Evolutionary conservation across 2,329 filamentous ascomycete genomes (phyloP).

Genomic region (Alternaria metachromatica): DNA sequence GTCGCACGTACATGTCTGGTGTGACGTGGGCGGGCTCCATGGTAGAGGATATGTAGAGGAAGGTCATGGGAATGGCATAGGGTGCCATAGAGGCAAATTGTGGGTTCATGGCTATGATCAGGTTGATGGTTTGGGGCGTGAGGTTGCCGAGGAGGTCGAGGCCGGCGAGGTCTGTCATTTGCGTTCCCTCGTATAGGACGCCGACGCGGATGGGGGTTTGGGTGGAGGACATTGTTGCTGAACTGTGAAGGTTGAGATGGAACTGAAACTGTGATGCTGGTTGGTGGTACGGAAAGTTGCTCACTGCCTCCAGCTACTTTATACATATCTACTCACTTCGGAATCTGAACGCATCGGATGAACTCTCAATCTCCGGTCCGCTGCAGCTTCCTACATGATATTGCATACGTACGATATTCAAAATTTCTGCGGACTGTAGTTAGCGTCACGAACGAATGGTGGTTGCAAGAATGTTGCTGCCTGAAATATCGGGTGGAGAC

Average conservation of each 20-base stretch:
- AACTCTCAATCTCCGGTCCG: neutral
- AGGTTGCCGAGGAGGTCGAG: slow-evolving; percentile 52
- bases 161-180: slow-evolving; percentile 51
- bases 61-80: slow-evolving; percentile 42
- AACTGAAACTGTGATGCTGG: neutral
- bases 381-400: neutral
- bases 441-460: neutral
- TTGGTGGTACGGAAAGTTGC: neutral
- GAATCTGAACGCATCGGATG: neutral
- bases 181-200: slow-evolving; percentile 49
- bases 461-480: slow-evolving; percentile 4
- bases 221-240: neutral
- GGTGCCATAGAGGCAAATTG: slow-evolving; percentile 17
- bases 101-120: slow-evolving; percentile 20
- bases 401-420: neutral
- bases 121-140: slow-evolving; percentile 32
- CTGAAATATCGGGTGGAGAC: slow-evolving; percentile 1
- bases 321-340: neutral
- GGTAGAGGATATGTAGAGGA: slow-evolving; percentile 49
- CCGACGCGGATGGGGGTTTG: slow-evolving; percentile 47
- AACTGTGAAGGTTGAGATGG: neutral
- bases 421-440: neutral
- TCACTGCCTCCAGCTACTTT: neutral
- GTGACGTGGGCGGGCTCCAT: slow-evolving; percentile 42
- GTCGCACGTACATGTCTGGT: slow-evolving; percentile 41